Evolutionary conservation across 2,329 filamentous ascomycete genomes (phyloP), one percentile per base, ranked within the genome.

Genomic region (Penicillium sp.): DNA sequence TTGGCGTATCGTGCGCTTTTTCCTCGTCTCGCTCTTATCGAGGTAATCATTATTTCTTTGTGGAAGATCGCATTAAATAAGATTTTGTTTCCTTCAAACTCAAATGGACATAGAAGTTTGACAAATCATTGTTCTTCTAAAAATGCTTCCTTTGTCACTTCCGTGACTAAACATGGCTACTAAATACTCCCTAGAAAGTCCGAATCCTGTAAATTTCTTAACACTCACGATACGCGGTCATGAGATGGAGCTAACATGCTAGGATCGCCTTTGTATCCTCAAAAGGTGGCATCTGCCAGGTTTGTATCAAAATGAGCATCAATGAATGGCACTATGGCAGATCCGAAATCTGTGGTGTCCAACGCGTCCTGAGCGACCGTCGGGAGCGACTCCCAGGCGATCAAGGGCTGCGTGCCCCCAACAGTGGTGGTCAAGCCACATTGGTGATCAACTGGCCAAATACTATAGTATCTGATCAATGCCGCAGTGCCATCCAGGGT

Each of bases 371-470:
- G 69, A 16, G 75, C 77, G 10, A 70, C 74, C 6, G 61, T 56
- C 5, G 75, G 71, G 68, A 81, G 60, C n/a, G 74, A 77, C 60
- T 80, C 76, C 74, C 76, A 80, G 10, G 77, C 77, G 59, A 80
- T 70, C 16, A 80, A 48, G 8, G 77, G 76, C 67, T 79, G 76
- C 49, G 69, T 65, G 0, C 74, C 75, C 1, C 76, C 78, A 7
- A 73, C 64, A 0, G 66, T 67, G 6, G 45, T 63, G 4, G 75
- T 79, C 13, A 74, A 64, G 16, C 75, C 74, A 34, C 76, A 62
- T 56, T 77, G 72, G 54, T 80, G 78, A 53, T 81, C 69, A 0
- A 81, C 38, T 0, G 79, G 79, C 71, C 72, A 82, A 13, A 69
- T 60, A 45, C 74, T 79, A 33, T 74, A 70, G 46, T 83, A 83